Conservation (phyloP, 306 rosid genomes). For the Vigna unguiculata region DNA sequence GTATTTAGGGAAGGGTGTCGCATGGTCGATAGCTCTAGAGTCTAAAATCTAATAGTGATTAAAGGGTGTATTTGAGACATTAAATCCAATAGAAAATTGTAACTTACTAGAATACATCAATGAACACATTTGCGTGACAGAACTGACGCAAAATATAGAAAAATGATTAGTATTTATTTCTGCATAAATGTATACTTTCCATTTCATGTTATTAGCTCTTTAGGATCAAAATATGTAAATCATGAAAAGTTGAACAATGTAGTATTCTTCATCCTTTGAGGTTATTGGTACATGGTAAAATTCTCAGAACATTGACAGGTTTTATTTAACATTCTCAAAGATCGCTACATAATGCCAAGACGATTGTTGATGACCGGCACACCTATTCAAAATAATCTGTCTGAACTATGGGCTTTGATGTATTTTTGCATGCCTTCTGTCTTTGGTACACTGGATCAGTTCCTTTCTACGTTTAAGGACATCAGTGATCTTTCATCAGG, state of each 20-base stretch:
- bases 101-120: too few species aligned
- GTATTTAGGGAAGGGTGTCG: too few species aligned
- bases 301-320: conserved; percentile 65
- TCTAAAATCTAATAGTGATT: too few species aligned
- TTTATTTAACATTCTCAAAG: conserved; percentile 77
- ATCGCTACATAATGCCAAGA: conserved; percentile 82
- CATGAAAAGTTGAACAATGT: conserved; percentile 18
- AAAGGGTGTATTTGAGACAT: too few species aligned
- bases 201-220: conserved; percentile 18
- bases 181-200: background rate
- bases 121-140: background rate
- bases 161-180: background rate
- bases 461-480: conserved; percentile 81
- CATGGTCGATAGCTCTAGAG: too few species aligned
- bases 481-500: conserved; percentile 73
- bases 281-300: conserved; percentile 29
- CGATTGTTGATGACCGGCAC: conserved; percentile 96
- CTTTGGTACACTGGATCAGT: conserved; percentile 78
- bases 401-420: conserved; percentile 94
- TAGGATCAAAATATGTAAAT: conserved; percentile 11
- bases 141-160: background rate
- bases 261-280: background rate
- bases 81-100: too few species aligned
- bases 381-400: conserved; percentile 89
- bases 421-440: conserved; percentile 92